A percentile compares a stretch with the other conserved stretches of the same genome.
Conservation (phyloP, 257 asterid species). For the Solanum phureja region DNA sequence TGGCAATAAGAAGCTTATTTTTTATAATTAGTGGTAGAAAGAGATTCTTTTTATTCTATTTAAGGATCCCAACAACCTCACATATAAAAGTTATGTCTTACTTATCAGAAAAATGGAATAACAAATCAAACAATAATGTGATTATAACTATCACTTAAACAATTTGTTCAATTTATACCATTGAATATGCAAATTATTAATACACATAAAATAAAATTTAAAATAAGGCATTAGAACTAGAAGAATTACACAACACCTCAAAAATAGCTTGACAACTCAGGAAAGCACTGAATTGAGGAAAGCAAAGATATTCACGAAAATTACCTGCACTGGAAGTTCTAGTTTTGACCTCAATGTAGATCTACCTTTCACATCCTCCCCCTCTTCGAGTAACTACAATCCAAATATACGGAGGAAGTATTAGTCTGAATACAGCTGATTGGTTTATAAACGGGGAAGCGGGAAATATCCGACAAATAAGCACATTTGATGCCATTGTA, state of each 20-base stretch:
- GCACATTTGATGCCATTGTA: background rate
- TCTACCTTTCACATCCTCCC: slow-evolving; percentile 79
- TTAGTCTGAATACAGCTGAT: background rate
- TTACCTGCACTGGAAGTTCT: slow-evolving; percentile 97
- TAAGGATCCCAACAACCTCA: background rate
- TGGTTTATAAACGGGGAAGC: background rate
- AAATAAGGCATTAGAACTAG: background rate
- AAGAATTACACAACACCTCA: background rate
- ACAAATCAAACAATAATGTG: background rate
- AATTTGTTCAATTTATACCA: background rate
- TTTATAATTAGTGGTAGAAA: background rate
- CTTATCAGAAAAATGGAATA: background rate
- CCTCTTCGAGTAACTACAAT: slow-evolving; percentile 82
- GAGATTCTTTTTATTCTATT: background rate
- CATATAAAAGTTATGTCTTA: background rate
- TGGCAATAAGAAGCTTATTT: background rate
- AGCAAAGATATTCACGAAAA: slow-evolving; percentile 1
- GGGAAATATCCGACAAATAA: background rate
- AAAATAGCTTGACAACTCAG: background rate
- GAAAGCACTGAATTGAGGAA: background rate
- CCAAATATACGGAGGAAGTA: background rate
- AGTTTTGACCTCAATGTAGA: slow-evolving; percentile 73
- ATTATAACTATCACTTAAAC: background rate
- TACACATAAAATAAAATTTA: background rate
- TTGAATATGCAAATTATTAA: background rate